Evolutionary conservation across 2,329 filamentous ascomycete species (phyloP).

Genomic region (Fonsecaea multimorphosa): DNA sequence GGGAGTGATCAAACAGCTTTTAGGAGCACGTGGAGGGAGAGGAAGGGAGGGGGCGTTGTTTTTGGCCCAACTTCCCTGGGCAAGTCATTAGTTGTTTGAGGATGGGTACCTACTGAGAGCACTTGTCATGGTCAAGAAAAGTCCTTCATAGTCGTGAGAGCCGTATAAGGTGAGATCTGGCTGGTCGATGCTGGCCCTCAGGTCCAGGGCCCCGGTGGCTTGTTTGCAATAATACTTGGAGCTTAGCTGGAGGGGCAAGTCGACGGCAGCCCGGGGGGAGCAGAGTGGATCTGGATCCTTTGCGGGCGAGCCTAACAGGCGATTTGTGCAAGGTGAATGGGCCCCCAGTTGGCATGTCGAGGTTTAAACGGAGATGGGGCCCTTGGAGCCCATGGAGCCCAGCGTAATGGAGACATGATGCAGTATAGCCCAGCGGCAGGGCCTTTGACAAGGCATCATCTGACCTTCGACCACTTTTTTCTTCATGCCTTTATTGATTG

Average conservation of each 20-base stretch:
- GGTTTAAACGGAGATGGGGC: slow-evolving; percentile 28
- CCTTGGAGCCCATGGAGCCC: too few species aligned
- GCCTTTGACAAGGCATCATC: slow-evolving; percentile 32
- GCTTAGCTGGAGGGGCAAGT: slow-evolving; percentile 15
- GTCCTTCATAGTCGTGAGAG: not conserved
- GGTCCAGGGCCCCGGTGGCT: slow-evolving; percentile 7
- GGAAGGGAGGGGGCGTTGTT: not conserved
- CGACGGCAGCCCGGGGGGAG: slow-evolving; percentile 17
- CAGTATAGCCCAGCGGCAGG: slow-evolving; percentile 24
- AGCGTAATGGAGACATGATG: slow-evolving; percentile 26
- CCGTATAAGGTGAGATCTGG: slow-evolving; percentile 12
- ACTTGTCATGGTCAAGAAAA: not conserved
- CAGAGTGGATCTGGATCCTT: slow-evolving; percentile 21
- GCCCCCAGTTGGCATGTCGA: slow-evolving; percentile 5
- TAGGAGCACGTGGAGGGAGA: slow-evolving; percentile 29
- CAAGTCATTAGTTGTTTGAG: not conserved
- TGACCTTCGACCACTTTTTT: slow-evolving; percentile 32
- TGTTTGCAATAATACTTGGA: slow-evolving; percentile 10
- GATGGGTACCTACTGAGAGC: too few species aligned
- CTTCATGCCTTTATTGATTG: slow-evolving; percentile 14
- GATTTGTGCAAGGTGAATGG: slow-evolving; percentile 23
- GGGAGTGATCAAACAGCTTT: slow-evolving; percentile 2
- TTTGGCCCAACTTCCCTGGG: slow-evolving; percentile 13
- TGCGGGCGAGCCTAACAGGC: slow-evolving; percentile 25
- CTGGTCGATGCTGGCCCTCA: slow-evolving; percentile 16